Percentiles rank a stretch among this genome's conserved stretches.
phyloP scores from a whole-genome alignment of 352 stramenopile species.

The Phytophthora capsici region DNA sequence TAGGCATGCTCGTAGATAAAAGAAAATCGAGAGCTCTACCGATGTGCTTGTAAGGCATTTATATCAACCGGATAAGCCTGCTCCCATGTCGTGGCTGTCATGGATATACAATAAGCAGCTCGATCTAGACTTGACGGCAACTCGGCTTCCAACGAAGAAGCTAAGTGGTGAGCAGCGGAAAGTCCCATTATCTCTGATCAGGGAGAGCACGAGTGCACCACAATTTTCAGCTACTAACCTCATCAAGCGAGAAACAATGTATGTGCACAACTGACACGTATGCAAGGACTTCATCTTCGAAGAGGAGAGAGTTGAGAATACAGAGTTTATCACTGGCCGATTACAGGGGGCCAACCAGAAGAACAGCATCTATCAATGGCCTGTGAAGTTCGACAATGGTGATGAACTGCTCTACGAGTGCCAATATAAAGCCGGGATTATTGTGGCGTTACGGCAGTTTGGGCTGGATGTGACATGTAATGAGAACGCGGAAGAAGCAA shows the following conservation, averaged over 20 bases:
- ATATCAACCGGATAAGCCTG: conserved; percentile 10
- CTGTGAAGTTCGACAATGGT: background rate
- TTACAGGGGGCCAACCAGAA: background rate
- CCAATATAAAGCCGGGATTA: background rate
- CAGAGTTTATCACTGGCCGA: background rate
- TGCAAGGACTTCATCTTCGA: background rate
- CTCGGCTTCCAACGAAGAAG: background rate
- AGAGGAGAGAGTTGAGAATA: background rate
- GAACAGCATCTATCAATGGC: background rate
- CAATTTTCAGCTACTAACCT: background rate
- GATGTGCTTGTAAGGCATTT: conserved; percentile 25
- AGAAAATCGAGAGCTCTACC: conserved; percentile 10
- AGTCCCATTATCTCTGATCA: background rate
- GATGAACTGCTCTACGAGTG: background rate
- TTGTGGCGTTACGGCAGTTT: background rate
- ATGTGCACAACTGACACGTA: background rate
- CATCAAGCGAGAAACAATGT: background rate
- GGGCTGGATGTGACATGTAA: no score
- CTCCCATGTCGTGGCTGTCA: conserved; percentile 11
- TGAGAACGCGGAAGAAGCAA: no score
- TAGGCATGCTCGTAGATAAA: no score
- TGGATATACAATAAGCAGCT: background rate
- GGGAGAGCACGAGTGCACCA: background rate
- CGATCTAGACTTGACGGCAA: background rate
- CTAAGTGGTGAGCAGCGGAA: background rate